A percentile compares a stretch with the other conserved stretches of the same genome.
Evolutionary conservation across 345 rosid species (phyloP).

Genomic region (Arabis alpina): DNA sequence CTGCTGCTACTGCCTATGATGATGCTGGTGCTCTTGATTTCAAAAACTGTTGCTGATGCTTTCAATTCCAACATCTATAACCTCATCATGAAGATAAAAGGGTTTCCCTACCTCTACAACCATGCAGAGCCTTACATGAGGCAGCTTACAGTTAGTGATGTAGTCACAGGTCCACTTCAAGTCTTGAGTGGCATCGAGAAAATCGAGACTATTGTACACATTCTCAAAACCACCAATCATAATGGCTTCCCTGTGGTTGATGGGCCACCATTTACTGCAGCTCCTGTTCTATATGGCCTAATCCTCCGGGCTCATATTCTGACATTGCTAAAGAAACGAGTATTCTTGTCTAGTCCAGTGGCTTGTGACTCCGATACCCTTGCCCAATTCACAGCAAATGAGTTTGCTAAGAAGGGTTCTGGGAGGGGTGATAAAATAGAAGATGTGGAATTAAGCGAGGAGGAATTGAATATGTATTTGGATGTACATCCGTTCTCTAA

Average conservation of each 20-base stretch:
- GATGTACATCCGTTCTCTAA: conserved; percentile 89
- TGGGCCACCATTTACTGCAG: conserved; percentile 54
- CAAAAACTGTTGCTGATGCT: conserved; percentile 94
- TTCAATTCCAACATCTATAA: conserved; percentile 80
- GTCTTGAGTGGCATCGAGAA: conserved; percentile 75
- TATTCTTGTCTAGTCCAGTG: conserved; percentile 57
- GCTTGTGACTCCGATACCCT: conserved; percentile 46
- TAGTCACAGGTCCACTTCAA: conserved; percentile 84
- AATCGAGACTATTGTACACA: conserved; percentile 69
- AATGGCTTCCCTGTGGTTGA: conserved; percentile 87
- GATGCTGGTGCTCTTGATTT: conserved; percentile 90
- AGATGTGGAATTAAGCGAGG: conserved; percentile 69
- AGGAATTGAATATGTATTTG: conserved; percentile 86
- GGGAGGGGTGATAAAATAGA: conserved; percentile 64
- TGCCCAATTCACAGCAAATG: conserved; percentile 55
- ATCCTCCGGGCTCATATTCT: conserved; percentile 84
- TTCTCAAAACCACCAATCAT: conserved; percentile 72
- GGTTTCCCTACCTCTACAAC: conserved; percentile 79
- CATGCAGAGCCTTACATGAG: conserved; percentile 95
- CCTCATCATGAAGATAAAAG: conserved; percentile 88
- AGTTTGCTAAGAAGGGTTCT: conserved; percentile 80
- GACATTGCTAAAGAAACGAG: conserved; percentile 70
- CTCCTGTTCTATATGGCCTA: conserved; percentile 67
- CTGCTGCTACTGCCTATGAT: conserved; percentile 83
- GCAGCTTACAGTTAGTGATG: conserved; percentile 78